These are phyloP conservation scores for Prunus yedoensis DNA, from an alignment of 331 rosid species.

Conservation along the genomic window DNA sequence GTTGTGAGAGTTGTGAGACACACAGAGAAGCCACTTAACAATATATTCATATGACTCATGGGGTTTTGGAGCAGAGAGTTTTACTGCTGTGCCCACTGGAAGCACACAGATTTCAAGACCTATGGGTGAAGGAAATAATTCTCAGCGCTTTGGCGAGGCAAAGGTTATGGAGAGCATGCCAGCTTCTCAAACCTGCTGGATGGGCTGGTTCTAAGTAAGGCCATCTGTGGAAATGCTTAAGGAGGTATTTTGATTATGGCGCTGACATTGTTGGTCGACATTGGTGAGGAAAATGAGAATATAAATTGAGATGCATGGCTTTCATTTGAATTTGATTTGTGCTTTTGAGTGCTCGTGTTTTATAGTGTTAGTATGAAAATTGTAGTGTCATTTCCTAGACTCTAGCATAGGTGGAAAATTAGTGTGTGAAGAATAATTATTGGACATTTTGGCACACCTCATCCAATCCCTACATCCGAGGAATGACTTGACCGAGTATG, in stretches of 20 bases:
- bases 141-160: constrained; percentile 44
- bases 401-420: too few relatives aligned
- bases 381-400: too few relatives aligned
- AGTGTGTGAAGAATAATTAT: too few relatives aligned
- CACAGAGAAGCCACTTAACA: too few relatives aligned
- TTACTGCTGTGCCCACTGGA: constrained; percentile 48
- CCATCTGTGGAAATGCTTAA: constrained; percentile 14
- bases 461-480: too few relatives aligned
- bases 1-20: too few relatives aligned
- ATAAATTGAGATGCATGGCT: constrained; percentile 18
- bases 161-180: constrained; percentile 50
- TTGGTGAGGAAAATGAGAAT: constrained; percentile 10
- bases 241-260: constrained; percentile 27
- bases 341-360: constrained; percentile 42
- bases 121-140: background rate
- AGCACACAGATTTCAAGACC: constrained; percentile 46
- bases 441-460: too few relatives aligned
- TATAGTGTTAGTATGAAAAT: constrained; percentile 6
- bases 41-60: constrained; percentile 40
- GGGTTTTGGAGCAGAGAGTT: constrained; percentile 81
- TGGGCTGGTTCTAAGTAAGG: constrained; percentile 82
- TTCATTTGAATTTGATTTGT: constrained; percentile 29
- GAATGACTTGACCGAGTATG: too few relatives aligned
- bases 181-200: constrained; percentile 84
- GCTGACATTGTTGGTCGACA: background rate